These are phyloP conservation scores for Tetrapisispora phaffii DNA, from an alignment of 805 yeast genomes.

Conservation along the genomic window DNA sequence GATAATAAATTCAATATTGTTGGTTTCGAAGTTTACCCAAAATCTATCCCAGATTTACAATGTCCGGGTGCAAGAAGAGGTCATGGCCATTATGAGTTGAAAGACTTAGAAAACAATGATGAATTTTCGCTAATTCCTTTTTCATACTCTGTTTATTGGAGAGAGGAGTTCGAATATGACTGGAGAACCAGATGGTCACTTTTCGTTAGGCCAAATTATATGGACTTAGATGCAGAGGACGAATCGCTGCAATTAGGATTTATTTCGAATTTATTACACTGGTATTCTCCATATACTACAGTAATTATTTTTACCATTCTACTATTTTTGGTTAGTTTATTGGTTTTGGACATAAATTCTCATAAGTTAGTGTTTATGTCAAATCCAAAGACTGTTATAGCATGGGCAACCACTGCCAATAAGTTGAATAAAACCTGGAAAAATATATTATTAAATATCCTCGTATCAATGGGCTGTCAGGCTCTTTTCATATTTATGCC, in stretches of 20 bases:
- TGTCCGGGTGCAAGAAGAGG: slow-evolving; percentile 70
- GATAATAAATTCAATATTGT: slow-evolving; percentile 51
- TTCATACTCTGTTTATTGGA: slow-evolving; percentile 81
- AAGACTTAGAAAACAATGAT: slow-evolving; percentile 30
- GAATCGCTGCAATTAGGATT: not conserved
- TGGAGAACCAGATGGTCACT: slow-evolving; percentile 68
- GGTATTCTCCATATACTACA: slow-evolving; percentile 9
- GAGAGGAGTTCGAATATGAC: slow-evolving; percentile 60
- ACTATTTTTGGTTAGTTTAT: not conserved
- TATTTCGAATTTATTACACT: not conserved
- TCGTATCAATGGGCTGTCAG: slow-evolving; percentile 70
- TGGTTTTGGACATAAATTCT: not conserved
- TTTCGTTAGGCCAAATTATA: slow-evolving; percentile 28
- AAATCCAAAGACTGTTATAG: not conserved
- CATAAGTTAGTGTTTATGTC: not conserved
- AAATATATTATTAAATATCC: slow-evolving; percentile 15
- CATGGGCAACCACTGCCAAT: not conserved
- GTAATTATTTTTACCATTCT: not conserved
- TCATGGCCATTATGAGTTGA: slow-evolving; percentile 47
- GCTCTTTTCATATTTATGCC: slow-evolving; percentile 55
- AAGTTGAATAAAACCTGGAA: not conserved
- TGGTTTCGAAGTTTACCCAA: slow-evolving; percentile 85
- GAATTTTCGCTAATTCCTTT: slow-evolving; percentile 49
- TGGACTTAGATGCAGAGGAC: slow-evolving; percentile 18
- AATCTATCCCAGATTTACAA: slow-evolving; percentile 52